A percentile compares a stretch with the other conserved stretches of the same genome.
Conservation (phyloP, 352 stramenopile species). For the Phytophthora idaei region DNA sequence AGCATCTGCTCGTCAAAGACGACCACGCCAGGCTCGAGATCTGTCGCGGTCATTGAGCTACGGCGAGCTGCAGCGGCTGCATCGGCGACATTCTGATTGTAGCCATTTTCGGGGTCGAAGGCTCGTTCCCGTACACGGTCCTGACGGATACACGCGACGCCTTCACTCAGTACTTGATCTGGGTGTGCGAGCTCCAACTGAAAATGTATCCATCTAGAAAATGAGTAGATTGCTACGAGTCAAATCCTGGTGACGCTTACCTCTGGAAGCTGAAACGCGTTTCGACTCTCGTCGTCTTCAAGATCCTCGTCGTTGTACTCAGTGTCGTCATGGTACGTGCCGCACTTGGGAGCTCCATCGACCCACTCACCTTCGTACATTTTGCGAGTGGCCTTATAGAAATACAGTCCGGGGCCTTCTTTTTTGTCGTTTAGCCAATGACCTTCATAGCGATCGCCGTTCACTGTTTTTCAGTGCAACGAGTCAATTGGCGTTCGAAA, state of each 20-base stretch:
- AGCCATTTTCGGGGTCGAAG: slow-evolving; percentile 29
- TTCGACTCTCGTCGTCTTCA: slow-evolving; percentile 33
- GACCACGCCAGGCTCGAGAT: slow-evolving; percentile 37
- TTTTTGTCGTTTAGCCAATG: slow-evolving; percentile 90
- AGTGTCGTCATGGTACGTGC: slow-evolving; percentile 60
- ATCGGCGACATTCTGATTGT: slow-evolving; percentile 20
- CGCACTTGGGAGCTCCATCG: slow-evolving; percentile 75
- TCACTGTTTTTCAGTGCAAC: slow-evolving; percentile 42
- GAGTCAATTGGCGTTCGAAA: slow-evolving; percentile 5
- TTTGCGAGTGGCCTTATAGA: slow-evolving; percentile 84
- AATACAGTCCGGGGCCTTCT: slow-evolving; percentile 83
- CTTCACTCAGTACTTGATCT: slow-evolving; percentile 77
- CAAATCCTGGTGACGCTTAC: slow-evolving; percentile 16
- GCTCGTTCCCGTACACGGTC: slow-evolving; percentile 59
- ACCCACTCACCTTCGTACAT: slow-evolving; percentile 92
- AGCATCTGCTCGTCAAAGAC: slow-evolving; percentile 72
- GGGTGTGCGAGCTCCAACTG: slow-evolving; percentile 75
- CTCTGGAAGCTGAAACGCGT: slow-evolving; percentile 72
- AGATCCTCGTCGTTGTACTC: slow-evolving; percentile 43
- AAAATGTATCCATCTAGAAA: background rate
- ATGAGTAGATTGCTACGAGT: background rate
- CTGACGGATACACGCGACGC: slow-evolving; percentile 71
- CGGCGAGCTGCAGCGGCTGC: slow-evolving; percentile 2
- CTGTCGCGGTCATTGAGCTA: slow-evolving; percentile 17
- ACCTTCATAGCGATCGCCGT: slow-evolving; percentile 88